Percentiles rank a stretch among this genome's conserved stretches.
phyloP scores from a whole-genome alignment of 495 filamentous ascomycete genomes.

The Cenococcum geophilum region DNA sequence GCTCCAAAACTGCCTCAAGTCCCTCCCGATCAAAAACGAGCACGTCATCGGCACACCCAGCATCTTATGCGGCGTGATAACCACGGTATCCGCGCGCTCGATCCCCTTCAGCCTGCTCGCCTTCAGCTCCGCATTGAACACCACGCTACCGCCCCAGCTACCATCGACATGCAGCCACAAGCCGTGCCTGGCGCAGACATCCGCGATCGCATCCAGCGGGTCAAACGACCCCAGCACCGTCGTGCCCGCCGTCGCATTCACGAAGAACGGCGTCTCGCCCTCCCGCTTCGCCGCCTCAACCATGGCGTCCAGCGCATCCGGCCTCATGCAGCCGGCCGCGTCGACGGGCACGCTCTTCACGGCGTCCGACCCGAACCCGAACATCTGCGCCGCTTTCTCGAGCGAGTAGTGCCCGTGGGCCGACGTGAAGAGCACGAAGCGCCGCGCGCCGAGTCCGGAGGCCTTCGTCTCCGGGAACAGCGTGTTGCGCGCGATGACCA shows the following conservation, averaged over 20 bases:
- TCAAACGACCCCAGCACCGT: constrained; percentile 91
- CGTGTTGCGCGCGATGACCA: constrained; percentile 84
- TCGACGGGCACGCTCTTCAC: constrained; percentile 75
- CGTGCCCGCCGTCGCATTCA: constrained; percentile 92
- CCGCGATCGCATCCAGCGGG: constrained; percentile 64
- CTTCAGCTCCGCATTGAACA: constrained; percentile 56
- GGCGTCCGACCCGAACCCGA: constrained; percentile 68
- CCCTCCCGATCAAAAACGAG: constrained; percentile 74
- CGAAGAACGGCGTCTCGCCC: constrained; percentile 81
- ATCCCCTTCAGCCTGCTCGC: constrained; percentile 58
- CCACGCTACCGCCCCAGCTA: constrained; percentile 79
- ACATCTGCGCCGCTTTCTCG: constrained; percentile 86
- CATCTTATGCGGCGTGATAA: constrained; percentile 96
- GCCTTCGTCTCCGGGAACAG: constrained; percentile 70
- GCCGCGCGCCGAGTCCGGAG: constrained; percentile 55
- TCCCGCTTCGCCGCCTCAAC: constrained; percentile 53
- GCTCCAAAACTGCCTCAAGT: constrained; percentile 65
- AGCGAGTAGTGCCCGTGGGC: constrained; percentile 87
- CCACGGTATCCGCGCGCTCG: constrained; percentile 69
- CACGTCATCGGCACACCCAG: constrained; percentile 85
- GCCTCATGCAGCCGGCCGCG: constrained; percentile 61
- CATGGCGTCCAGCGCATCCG: constrained; percentile 54
- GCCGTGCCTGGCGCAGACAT: constrained; percentile 61
- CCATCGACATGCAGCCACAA: constrained; percentile 92
- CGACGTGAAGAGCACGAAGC: constrained; percentile 82